Evolutionary conservation across 2,329 filamentous ascomycete genomes (phyloP).

Genomic region (Cucurbitaria berberidis): DNA sequence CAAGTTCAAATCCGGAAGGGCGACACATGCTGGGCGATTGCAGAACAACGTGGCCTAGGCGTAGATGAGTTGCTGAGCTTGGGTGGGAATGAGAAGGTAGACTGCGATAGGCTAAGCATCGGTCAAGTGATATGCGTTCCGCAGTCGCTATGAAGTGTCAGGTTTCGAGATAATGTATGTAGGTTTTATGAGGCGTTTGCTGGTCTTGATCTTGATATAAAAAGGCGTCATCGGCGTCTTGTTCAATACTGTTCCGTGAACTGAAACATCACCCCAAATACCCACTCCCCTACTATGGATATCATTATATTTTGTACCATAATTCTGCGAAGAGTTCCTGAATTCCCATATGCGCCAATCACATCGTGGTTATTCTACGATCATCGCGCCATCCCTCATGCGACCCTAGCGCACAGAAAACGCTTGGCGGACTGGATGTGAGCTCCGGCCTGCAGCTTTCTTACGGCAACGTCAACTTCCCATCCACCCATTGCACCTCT

Average conservation of each 20-base stretch:
- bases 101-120: conserved; percentile 56
- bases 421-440: conserved; percentile 8
- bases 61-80: conserved; percentile 56
- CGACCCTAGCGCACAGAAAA: conserved; percentile 2
- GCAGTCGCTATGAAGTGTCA: not conserved
- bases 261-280: too few species aligned
- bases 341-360: conserved; percentile 1
- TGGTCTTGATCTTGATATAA: too few species aligned
- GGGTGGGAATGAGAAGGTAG: conserved; percentile 52
- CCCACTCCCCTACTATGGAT: too few species aligned
- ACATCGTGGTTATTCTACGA: conserved; percentile 6
- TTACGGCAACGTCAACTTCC: conserved; percentile 21
- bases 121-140: conserved; percentile 58
- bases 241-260: not conserved
- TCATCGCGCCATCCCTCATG: not conserved
- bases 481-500: conserved; percentile 27
- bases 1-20: conserved; percentile 54
- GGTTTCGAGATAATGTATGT: not conserved
- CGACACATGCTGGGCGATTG: conserved; percentile 63
- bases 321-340: too few species aligned
- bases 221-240: not conserved
- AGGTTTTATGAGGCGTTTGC: not conserved
- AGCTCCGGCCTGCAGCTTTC: conserved; percentile 24
- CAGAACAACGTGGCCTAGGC: conserved; percentile 50
- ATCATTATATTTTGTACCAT: too few species aligned